Evolutionary conservation across 768 basidiomycete species (phyloP).

Genomic region (Lactifluus hygrophoroides): DNA sequence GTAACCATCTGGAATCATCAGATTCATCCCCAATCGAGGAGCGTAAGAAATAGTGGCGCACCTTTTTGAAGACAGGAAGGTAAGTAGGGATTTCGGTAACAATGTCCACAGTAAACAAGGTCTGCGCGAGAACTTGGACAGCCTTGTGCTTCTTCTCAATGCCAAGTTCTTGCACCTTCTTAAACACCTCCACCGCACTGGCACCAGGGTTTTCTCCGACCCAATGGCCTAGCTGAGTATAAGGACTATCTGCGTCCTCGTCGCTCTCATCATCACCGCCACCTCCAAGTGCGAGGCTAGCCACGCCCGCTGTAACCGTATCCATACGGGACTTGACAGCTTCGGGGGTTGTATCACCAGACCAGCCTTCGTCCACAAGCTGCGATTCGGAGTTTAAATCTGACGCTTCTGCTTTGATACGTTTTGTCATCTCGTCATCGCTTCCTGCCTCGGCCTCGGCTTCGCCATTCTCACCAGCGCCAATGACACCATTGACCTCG

Average conservation of each 20-base stretch:
- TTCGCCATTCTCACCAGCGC: conserved; percentile 34
- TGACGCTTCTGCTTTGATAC: conserved; percentile 86
- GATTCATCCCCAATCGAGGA: background rate
- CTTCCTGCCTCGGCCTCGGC: conserved; percentile 42
- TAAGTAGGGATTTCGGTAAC: conserved; percentile 57
- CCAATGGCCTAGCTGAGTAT: conserved; percentile 77
- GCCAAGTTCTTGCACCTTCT: conserved; percentile 84
- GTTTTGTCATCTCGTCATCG: conserved; percentile 82
- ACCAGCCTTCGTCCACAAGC: conserved; percentile 74
- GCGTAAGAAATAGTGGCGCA: conserved; percentile 29
- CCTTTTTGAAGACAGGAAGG: conserved; percentile 68
- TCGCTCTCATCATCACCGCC: conserved; percentile 85
- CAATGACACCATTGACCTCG: conserved; percentile 30
- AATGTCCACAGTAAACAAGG: conserved; percentile 71
- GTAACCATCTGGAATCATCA: conserved; percentile 59
- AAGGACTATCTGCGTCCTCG: conserved; percentile 81
- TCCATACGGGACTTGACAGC: conserved; percentile 80
- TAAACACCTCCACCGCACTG: conserved; percentile 62
- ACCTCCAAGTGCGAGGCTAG: conserved; percentile 39
- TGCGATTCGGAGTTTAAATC: conserved; percentile 56
- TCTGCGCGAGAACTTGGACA: conserved; percentile 72
- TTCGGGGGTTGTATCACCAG: conserved; percentile 83
- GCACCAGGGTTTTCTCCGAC: conserved; percentile 60
- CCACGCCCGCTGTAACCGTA: conserved; percentile 53
- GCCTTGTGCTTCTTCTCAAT: conserved; percentile 95